Conservation (phyloP, 495 filamentous ascomycete species). For the Pyronema omphalodes region DNA sequence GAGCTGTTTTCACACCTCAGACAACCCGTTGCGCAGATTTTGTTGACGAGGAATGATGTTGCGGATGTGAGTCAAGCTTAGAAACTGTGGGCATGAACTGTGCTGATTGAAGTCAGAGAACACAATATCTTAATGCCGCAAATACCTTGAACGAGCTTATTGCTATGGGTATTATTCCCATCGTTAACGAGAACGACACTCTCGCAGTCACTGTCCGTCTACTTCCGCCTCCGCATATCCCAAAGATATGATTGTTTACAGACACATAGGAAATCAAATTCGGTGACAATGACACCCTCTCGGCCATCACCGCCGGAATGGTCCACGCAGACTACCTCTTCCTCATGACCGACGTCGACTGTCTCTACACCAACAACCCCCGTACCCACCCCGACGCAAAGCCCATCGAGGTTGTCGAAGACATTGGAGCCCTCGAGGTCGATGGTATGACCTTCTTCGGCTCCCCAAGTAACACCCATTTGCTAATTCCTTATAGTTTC, state of each 20-base stretch:
- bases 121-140: slow-evolving; percentile 89
- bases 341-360: slow-evolving; percentile 97
- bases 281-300: slow-evolving; percentile 93
- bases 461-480: neutral
- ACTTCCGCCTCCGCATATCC: neutral
- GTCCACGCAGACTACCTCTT: slow-evolving; percentile 94
- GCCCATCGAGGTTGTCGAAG: slow-evolving; percentile 81
- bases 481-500: slow-evolving; percentile 38
- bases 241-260: neutral
- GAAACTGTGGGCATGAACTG: neutral
- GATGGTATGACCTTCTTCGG: slow-evolving; percentile 36
- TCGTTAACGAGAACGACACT: slow-evolving; percentile 98
- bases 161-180: slow-evolving; percentile 90
- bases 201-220: slow-evolving; percentile 57
- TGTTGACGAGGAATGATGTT: slow-evolving; percentile 93
- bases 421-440: slow-evolving; percentile 66
- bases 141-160: slow-evolving; percentile 81
- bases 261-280: slow-evolving; percentile 76
- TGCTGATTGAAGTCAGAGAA: slow-evolving; percentile 35
- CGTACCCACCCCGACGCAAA: slow-evolving; percentile 64
- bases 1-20: slow-evolving; percentile 68
- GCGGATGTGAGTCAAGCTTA: slow-evolving; percentile 47
- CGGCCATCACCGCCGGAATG: slow-evolving; percentile 92
- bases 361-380: slow-evolving; percentile 89
- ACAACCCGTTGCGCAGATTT: slow-evolving; percentile 83